Base-by-base conservation (phyloP, 495 filamentous ascomycete species). In the Daldinia vernicosa region DNA sequence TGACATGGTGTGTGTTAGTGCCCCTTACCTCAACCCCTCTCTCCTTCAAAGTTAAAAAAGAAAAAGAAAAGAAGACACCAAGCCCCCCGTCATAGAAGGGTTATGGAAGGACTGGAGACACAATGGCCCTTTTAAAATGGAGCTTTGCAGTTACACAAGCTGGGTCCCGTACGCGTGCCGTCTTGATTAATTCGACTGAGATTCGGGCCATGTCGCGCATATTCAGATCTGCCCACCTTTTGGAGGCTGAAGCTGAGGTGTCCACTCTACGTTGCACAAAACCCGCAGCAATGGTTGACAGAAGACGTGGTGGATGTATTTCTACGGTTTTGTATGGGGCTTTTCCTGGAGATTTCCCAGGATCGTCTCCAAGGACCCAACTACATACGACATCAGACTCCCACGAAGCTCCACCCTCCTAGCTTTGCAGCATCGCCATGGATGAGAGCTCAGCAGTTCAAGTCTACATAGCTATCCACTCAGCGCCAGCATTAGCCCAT, bases 161-260 rank as follows among this genome's bases (percentile, higher is more conserved):
- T 74, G 75, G 75, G 74, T 63, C 75, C 66, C 57, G 19, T 60
- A 63, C 55, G 59, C 60, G 67, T 72, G 69, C 74, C 63, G 67
- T 70, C 66, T 77, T 57, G 66, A 77, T 72, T 76, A 68, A 75
- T 73, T 66, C 60, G 58, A 66, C 63, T 37, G 54, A 67, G 67
- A 74, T 76, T 76, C 55, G 71, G 65, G 61, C 43, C 70, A 73
- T 73, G 70, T 73, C 70, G 70, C 70, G 70, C 70, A 73, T 69
- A 64, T 65, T 56, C 61, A 73, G 70, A 73, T 73, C 70, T 63
- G 70, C 73, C 75, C 70, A 77, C 75, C 70, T 68, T 73, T 70
- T 69, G 72, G 72, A 75, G 75, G 75, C 72, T 77, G 72, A 77
- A 61, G 64, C 68, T 71, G 63, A 63, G 63, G 75, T 74, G 73